These are phyloP conservation scores for Recurvomyces mirabilis DNA, from an alignment of 495 filamentous ascomycete genomes.

Conservation along the genomic window DNA sequence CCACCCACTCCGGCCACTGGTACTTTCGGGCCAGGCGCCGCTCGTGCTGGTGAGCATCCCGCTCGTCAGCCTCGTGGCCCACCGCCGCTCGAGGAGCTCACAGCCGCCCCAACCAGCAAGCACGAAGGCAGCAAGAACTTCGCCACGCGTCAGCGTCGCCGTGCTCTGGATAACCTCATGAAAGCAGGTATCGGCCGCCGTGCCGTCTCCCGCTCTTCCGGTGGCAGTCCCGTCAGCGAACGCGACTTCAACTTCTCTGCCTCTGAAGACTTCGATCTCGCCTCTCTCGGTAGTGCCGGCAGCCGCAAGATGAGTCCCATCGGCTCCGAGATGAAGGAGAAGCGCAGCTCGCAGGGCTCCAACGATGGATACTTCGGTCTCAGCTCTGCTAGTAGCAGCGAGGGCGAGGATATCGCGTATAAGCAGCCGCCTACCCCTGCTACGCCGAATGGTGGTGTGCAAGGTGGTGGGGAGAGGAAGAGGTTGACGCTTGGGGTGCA, in stretches of 20 bases:
- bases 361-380: conserved; percentile 20
- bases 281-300: conserved; percentile 12
- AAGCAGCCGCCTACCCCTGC: conserved; percentile 21
- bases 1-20: conserved; percentile 73
- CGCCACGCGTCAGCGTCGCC: conserved; percentile 80
- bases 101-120: conserved; percentile 80
- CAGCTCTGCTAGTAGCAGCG: conserved; percentile 22
- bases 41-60: conserved; percentile 87
- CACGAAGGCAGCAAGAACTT: conserved; percentile 99
- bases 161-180: conserved; percentile 81
- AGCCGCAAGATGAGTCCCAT: conserved; percentile 23
- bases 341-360: conserved; percentile 19
- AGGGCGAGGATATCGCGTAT: conserved; percentile 20
- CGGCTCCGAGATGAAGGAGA: conserved; percentile 21
- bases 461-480: conserved; percentile 16
- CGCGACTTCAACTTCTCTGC: conserved; percentile 13
- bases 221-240: conserved; percentile 20
- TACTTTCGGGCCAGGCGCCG: conserved; percentile 88
- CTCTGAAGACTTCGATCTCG: conserved; percentile 12
- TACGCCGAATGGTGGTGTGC: neutral
- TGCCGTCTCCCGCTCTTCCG: conserved; percentile 17
- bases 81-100: conserved; percentile 82
- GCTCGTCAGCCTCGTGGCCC: conserved; percentile 88
- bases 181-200: conserved; percentile 74
- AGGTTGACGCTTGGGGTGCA: conserved; percentile 20